Evolutionary conservation across 768 basidiomycete genomes (phyloP).

Genomic region (Agrocybe pediades): DNA sequence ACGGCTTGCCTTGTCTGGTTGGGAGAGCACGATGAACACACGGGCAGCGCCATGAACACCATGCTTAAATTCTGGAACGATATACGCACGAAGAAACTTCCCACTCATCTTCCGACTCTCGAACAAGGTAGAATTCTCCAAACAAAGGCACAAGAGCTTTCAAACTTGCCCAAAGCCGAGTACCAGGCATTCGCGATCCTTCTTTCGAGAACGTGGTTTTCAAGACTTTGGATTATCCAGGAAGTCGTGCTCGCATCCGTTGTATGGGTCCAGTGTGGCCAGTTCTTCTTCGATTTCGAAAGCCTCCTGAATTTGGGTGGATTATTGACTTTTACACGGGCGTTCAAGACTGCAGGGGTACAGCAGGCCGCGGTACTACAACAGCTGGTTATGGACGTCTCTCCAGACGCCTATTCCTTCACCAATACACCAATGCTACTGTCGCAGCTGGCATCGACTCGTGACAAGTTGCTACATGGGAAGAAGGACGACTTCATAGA

Average conservation of each 20-base stretch:
- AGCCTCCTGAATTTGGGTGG: neutral
- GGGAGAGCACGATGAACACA: slow-evolving; percentile 5
- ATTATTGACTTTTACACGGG: neutral
- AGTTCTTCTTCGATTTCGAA: neutral
- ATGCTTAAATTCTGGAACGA: neutral
- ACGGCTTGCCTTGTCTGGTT: slow-evolving; percentile 9
- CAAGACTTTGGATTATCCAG: slow-evolving; percentile 12
- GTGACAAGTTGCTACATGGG: neutral
- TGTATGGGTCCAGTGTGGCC: neutral
- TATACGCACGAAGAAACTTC: neutral
- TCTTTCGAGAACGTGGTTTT: slow-evolving; percentile 10
- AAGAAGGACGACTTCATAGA: neutral
- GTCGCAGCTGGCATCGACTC: neutral
- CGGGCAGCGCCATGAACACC: slow-evolving; percentile 1
- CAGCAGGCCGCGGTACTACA: neutral
- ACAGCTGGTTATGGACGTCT: neutral
- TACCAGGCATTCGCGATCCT: neutral
- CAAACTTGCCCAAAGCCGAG: neutral
- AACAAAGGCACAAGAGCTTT: neutral
- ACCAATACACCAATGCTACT: neutral
- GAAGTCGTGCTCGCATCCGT: slow-evolving; percentile 7
- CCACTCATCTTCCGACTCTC: neutral
- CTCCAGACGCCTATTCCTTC: neutral
- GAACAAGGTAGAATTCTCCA: neutral
- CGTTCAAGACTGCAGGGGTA: neutral